phyloP scores from a whole-genome alignment of 2,329 filamentous ascomycete genomes.

The Arthroderma uncinatum region DNA sequence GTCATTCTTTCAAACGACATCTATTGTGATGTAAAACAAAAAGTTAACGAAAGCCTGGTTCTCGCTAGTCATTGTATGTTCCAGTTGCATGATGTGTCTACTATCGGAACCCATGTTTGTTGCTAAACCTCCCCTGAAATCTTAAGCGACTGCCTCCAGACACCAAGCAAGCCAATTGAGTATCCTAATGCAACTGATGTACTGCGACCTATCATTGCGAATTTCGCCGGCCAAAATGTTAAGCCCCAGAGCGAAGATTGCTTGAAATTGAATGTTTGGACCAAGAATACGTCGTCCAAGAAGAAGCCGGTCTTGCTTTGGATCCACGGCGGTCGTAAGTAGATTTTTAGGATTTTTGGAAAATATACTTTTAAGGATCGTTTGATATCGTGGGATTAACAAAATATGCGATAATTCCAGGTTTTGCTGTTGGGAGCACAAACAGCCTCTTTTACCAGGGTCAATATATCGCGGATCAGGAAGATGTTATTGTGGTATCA shows the following conservation, averaged over 20 bases:
- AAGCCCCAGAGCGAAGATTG: constrained; percentile 10
- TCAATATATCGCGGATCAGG: constrained; percentile 5
- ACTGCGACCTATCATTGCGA: constrained; percentile 4
- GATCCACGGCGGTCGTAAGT: constrained; percentile 9
- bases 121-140: background rate
- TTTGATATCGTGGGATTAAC: constrained; percentile 16
- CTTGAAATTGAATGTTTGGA: constrained; percentile 9
- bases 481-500: constrained; percentile 10
- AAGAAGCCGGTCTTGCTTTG: constrained; percentile 9
- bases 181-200: background rate
- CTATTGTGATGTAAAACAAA: background rate
- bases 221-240: constrained; percentile 8
- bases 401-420: constrained; percentile 14
- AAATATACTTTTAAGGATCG: too few relatives aligned
- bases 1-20: background rate
- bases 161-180: background rate
- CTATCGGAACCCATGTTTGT: background rate
- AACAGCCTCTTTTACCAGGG: constrained; percentile 7
- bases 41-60: background rate
- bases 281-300: background rate
- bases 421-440: constrained; percentile 22
- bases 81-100: background rate
- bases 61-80: background rate
- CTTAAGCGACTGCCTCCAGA: background rate
- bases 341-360: background rate